Percentiles rank a stretch among this genome's conserved stretches.
phyloP scores from a whole-genome alignment of 345 rosid species.

The Brassica carinata region DNA sequence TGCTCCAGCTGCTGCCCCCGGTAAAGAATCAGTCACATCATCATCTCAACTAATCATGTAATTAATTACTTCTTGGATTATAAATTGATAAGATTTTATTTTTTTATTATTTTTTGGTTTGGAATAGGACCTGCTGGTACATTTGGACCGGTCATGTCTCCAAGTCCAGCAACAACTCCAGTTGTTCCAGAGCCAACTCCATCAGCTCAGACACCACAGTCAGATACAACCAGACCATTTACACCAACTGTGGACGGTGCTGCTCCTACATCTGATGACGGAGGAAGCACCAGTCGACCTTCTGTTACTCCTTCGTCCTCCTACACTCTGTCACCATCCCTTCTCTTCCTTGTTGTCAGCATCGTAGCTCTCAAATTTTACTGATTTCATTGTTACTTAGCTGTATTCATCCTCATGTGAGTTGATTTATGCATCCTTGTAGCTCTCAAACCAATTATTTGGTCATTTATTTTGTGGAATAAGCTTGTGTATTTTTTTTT shows the following conservation, averaged over 20 bases:
- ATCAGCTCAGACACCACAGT: constrained; percentile 59
- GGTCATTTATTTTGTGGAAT: neutral
- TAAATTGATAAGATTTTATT: neutral
- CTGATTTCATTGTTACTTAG: constrained; percentile 29
- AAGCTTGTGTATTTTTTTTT: constrained; percentile 17
- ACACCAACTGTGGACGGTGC: constrained; percentile 50
- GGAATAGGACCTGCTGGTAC: constrained; percentile 55
- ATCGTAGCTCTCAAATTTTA: constrained; percentile 45
- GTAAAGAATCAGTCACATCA: constrained; percentile 31
- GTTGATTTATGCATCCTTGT: constrained; percentile 3
- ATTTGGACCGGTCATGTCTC: constrained; percentile 55
- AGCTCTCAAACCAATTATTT: neutral
- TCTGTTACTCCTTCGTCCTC: constrained; percentile 58
- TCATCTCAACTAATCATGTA: neutral
- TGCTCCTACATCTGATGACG: constrained; percentile 51
- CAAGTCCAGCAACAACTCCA: constrained; percentile 55
- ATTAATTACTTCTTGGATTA: neutral
- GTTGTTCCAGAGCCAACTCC: constrained; percentile 64
- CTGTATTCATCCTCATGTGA: neutral
- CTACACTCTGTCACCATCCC: constrained; percentile 49
- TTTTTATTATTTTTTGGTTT: neutral
- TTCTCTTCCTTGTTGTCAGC: constrained; percentile 50
- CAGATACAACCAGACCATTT: constrained; percentile 52
- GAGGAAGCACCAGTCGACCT: constrained; percentile 53
- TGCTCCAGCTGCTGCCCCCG: constrained; percentile 80